Conservation (phyloP, 2,329 filamentous ascomycete species). For the Cercospora zeae-maydis region DNA sequence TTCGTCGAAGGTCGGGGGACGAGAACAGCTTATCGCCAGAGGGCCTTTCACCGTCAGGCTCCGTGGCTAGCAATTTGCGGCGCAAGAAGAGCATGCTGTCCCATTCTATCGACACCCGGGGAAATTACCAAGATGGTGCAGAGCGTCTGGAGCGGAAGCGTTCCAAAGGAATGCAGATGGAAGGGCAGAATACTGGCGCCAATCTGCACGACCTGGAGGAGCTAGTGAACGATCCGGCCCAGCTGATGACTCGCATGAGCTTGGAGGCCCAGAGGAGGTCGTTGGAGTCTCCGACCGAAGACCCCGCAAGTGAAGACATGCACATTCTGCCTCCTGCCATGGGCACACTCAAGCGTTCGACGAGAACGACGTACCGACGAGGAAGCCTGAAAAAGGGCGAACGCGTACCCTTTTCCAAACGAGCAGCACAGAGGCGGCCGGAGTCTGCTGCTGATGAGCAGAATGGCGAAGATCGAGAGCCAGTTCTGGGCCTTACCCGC, state of each 20-base stretch:
- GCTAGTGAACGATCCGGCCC: conserved; percentile 74
- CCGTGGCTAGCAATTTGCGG: conserved; percentile 60
- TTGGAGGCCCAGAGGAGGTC: conserved; percentile 43
- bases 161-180: conserved; percentile 50
- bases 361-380: conserved; percentile 83
- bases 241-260: conserved; percentile 67
- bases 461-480: conserved; percentile 35
- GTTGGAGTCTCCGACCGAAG: conserved; percentile 38
- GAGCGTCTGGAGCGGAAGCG: conserved; percentile 72
- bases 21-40: conserved; percentile 60
- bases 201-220: conserved; percentile 69
- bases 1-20: conserved; percentile 75
- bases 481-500: conserved; percentile 55
- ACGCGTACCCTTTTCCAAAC: conserved; percentile 69
- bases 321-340: conserved; percentile 73
- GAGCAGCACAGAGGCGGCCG: conserved; percentile 60
- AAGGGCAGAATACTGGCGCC: conserved; percentile 56
- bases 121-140: conserved; percentile 77
- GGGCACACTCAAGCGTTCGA: conserved; percentile 81
- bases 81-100: conserved; percentile 97
- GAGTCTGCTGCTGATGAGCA: conserved; percentile 58
- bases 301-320: conserved; percentile 61
- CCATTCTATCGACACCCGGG: conserved; percentile 75
- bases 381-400: conserved; percentile 81
- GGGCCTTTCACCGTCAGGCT: conserved; percentile 53